Evolutionary conservation across 192 early-diverging fungal species (phyloP), one percentile per base, ranked within the genome.

Genomic region (Backusella circina): DNA sequence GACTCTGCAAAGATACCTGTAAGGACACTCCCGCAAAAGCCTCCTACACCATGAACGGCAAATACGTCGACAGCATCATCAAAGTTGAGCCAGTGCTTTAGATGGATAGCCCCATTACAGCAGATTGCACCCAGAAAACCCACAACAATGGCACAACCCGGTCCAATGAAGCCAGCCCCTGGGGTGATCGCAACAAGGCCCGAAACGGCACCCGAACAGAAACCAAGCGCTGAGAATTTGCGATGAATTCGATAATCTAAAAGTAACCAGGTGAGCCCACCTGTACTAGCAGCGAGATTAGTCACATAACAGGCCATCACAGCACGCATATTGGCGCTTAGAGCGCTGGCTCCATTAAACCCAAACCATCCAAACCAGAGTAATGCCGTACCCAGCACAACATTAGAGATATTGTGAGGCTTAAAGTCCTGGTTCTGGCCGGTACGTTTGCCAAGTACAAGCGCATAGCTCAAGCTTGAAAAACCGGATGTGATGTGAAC

Each of bases 101-200:
- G 78, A 28, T 93, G 87, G 33, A 91, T 90, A 18, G 90, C 91
- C 75, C 90, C 84, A 86, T 97, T 96, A 86, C 96, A 97, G 30
- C 82, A 84, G 4, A 91, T 67, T 30, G 90, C 93, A 57, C 90
- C 88, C 33, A 93, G 75, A 41, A 90, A 85, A 31, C 97, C 96
- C 78, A 93, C 93, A 2, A 93, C 89, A 51, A 97, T 80, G 38
- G 90, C 85, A n/a, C 95, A 86, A 77, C 91, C 92, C 3, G 93
- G 91, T 2, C 90, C 84, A 66, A 99, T 94, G 75, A 88, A 97
- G 12, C 96, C 97, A n/a, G 93, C 90, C 30, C 87, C 95, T 0
- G 97, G 96, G 4, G 97, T 98, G 73, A 98, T 96, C 31, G 94
- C 91, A 6, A 97, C 97, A 38, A 99, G 79, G 9, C 94, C 97